Percentiles rank a stretch among this genome's conserved stretches.
Evolutionary conservation across 2,329 filamentous ascomycete genomes (phyloP).

Genomic region (Zymoseptoria crescenta): DNA sequence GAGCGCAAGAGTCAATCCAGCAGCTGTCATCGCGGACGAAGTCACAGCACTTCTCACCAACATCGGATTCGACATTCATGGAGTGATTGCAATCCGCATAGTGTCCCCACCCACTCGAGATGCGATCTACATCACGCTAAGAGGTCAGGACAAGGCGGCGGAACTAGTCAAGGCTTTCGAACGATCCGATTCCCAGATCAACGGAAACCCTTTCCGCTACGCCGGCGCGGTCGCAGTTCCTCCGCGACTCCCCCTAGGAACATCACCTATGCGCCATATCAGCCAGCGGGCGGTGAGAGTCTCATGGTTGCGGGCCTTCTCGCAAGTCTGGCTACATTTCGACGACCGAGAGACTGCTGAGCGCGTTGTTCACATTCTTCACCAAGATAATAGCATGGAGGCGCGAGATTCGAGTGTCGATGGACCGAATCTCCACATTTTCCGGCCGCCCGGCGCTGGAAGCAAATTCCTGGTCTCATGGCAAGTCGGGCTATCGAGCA

Average conservation of each 20-base stretch:
- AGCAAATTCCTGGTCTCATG: not conserved
- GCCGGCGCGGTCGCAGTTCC: not conserved
- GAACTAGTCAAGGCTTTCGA: not conserved
- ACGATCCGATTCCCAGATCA: too few species aligned
- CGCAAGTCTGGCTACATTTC: not conserved
- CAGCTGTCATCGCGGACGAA: too few species aligned
- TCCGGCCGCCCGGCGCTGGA: too few species aligned
- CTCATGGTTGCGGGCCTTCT: not conserved
- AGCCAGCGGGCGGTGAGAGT: not conserved
- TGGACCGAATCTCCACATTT: not conserved
- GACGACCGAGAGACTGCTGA: not conserved
- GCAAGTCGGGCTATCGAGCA: not conserved
- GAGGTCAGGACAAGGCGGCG: not conserved
- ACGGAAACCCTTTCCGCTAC: not conserved
- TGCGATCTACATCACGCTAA: not conserved
- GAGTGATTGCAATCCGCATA: too few species aligned
- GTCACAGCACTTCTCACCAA: too few species aligned
- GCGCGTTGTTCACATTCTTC: not conserved
- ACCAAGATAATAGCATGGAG: not conserved
- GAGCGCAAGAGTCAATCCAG: too few species aligned
- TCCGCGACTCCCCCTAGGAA: not conserved
- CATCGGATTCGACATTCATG: too few species aligned
- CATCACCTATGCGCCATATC: not conserved
- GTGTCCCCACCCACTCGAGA: too few species aligned
- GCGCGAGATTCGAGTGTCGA: not conserved